phyloP scores from a whole-genome alignment of 495 filamentous ascomycete species.

The Aspergillus mulundensis region DNA sequence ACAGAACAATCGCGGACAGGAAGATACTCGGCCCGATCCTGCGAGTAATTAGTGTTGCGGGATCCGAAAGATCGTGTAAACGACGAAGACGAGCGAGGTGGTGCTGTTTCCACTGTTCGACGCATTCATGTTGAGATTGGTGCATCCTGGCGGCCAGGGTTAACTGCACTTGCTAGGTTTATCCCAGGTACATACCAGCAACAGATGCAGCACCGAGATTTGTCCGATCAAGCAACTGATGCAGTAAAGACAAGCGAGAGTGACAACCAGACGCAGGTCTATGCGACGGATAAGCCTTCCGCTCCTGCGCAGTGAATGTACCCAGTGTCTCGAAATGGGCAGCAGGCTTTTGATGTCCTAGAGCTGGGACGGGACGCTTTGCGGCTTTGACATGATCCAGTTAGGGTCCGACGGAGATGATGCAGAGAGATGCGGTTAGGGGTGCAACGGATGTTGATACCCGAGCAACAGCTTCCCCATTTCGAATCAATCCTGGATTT shows the following conservation, averaged over 20 bases:
- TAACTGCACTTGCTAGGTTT: no score
- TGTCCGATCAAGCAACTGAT: not conserved
- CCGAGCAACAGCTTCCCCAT: not conserved
- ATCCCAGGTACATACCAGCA: not conserved
- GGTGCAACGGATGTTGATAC: not conserved
- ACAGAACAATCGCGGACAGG: not conserved
- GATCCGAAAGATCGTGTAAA: not conserved
- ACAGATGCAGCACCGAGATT: not conserved
- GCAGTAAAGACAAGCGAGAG: not conserved
- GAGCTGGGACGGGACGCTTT: not conserved
- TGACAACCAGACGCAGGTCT: not conserved
- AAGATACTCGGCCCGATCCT: not conserved
- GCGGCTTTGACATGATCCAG: not conserved
- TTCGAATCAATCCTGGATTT: not conserved
- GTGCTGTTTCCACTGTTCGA: not conserved
- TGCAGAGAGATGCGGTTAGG: no score
- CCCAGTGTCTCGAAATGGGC: not conserved
- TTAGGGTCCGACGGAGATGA: no score
- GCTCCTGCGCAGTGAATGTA: not conserved
- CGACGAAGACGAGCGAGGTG: not conserved
- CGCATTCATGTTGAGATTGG: not conserved
- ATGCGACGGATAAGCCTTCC: not conserved
- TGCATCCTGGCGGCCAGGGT: no score
- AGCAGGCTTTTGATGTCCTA: not conserved
- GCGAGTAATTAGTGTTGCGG: not conserved